Evolutionary conservation across 225 moss, liverwort and hornwort species (phyloP), one percentile per base, ranked within the genome.

Genomic region (Physcomitrium patens): DNA sequence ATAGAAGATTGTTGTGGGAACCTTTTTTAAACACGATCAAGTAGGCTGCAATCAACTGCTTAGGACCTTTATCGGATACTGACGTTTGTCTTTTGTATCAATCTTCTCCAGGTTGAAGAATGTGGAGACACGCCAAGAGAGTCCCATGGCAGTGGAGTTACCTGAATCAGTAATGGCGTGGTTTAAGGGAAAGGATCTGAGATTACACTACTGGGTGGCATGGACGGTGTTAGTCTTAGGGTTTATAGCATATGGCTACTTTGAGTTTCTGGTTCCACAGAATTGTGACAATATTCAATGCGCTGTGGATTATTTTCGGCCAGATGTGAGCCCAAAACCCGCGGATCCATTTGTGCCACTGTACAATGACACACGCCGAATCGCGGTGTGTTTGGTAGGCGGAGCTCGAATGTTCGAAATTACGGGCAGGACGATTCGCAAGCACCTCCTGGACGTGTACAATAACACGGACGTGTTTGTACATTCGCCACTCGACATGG

Each of bases 361-460:
- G 12, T 37, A 67, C n/a, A 48, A 60, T 8, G 72, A 76, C 61
- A 51, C 28, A 20, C 62, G 74, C 22, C 76, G 81, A 60, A 89
- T 93, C 50, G 93, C 93, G 9, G 86, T 93, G 19, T 93, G 93
- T 42, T 75, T 93, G 47, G 93, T 93, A 1, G 93, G 93, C 18
- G 89, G 90, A 12, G 87, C 89, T 15, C 80, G 93, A 50, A 81
- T 77, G 41, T 93, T 93, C 55, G 89, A 93, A 68, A 74, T 93
- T 51, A 91, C 93, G 2, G 93, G 93, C 5, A 82, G 75, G 10
- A 86, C 80, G 11, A 79, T 93, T 47, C 84, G 65, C 50, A 82
- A 78, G 75, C 46, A 87, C 67, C 44, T 93, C n/a, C 69, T 91
- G 1, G 86, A 89, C 24, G 81, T 72, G 11, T 91, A 89, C 64